Percentiles rank a stretch among this genome's conserved stretches.
Evolutionary conservation across 148 eudicot species (phyloP).

Genomic region (Vaccinium macrocarpon): DNA sequence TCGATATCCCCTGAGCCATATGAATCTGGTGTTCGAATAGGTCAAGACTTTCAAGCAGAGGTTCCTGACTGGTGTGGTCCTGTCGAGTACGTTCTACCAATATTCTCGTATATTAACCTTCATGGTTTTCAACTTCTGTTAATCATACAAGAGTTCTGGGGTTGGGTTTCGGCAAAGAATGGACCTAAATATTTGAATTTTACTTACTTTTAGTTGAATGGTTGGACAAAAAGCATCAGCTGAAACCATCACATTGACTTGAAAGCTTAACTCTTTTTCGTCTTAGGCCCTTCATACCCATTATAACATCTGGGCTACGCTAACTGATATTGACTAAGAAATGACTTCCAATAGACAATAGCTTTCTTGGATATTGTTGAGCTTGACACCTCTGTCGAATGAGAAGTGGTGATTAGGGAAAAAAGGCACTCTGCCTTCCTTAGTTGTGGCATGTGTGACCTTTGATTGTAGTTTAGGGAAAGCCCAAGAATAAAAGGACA

Average conservation of each 20-base stretch:
- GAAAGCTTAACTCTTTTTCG: not conserved
- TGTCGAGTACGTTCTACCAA: constrained; percentile 47
- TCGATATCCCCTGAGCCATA: constrained; percentile 50
- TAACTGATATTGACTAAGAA: not conserved
- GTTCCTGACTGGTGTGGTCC: constrained; percentile 88
- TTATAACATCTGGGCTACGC: not conserved
- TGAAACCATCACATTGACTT: not conserved
- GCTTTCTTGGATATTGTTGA: not conserved
- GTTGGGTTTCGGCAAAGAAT: not conserved
- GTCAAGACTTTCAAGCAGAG: constrained; percentile 77
- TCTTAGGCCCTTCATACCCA: not conserved
- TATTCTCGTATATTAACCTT: not conserved
- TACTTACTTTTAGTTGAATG: not conserved
- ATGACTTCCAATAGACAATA: not conserved
- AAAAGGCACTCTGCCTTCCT: not conserved
- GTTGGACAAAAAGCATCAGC: not conserved
- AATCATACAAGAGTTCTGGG: not conserved
- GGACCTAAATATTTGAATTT: constrained; percentile 7
- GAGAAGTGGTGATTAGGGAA: no score
- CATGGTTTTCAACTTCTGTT: not conserved
- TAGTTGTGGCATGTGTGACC: not conserved
- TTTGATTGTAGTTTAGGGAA: not conserved
- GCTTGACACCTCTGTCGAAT: not conserved
- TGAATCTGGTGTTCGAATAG: constrained; percentile 62
- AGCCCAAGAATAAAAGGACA: not conserved